Evolutionary conservation across 192 early-diverging fungal species (phyloP).

Genomic region (Coemansia sp.): DNA sequence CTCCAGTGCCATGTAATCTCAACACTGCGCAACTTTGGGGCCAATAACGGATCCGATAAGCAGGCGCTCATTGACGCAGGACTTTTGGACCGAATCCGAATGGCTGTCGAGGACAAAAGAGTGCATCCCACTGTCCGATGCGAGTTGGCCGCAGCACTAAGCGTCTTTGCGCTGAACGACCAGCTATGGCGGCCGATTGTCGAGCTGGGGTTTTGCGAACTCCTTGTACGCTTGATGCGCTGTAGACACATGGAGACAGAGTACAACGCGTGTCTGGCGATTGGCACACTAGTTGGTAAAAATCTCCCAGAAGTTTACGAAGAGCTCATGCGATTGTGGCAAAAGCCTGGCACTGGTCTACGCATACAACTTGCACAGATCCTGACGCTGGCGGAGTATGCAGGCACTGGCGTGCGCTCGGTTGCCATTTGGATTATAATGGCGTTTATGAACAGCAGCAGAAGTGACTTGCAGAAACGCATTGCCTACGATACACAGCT

Average conservation of each 20-base stretch:
- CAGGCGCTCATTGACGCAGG: slow-evolving; percentile 27
- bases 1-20: slow-evolving; percentile 40
- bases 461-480: slow-evolving; percentile 13
- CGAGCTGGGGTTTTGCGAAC: slow-evolving; percentile 25
- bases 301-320: slow-evolving; percentile 23
- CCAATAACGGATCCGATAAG: slow-evolving; percentile 26
- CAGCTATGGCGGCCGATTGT: slow-evolving; percentile 35
- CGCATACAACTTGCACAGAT: slow-evolving; percentile 17
- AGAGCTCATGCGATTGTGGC: slow-evolving; percentile 42
- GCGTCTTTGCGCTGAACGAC: slow-evolving; percentile 33
- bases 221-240: slow-evolving; percentile 19
- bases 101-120: slow-evolving; percentile 7
- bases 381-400: slow-evolving; percentile 20
- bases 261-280: slow-evolving; percentile 31
- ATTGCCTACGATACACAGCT: slow-evolving; percentile 25
- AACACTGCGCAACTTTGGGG: slow-evolving; percentile 39
- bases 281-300: slow-evolving; percentile 25
- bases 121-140: slow-evolving; percentile 2
- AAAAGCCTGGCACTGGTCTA: slow-evolving; percentile 20
- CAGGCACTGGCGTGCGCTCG: slow-evolving; percentile 22
- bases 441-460: slow-evolving; percentile 26
- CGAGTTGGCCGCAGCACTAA: slow-evolving; percentile 34
- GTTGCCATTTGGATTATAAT: slow-evolving; percentile 32
- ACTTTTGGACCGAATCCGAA: slow-evolving; percentile 25
- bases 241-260: slow-evolving; percentile 14